Evolutionary conservation across 1,284 basidiomycete species (phyloP).

Genomic region (Ceratobasidium sp.): DNA sequence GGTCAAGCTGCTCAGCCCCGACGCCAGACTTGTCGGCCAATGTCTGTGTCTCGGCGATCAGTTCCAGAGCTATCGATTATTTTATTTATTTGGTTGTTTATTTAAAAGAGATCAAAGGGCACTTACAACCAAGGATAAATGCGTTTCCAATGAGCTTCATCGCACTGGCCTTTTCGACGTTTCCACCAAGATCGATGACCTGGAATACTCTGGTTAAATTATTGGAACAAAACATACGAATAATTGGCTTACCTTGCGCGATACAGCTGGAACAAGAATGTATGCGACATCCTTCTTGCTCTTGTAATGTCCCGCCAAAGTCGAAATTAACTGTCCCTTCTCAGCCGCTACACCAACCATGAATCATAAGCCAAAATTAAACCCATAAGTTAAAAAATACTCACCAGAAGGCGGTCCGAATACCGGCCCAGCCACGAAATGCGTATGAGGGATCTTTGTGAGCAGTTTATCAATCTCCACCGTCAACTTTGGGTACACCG

Average conservation of each 20-base stretch:
- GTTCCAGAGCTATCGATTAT: conserved; percentile 63
- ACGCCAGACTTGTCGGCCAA: conserved; percentile 88
- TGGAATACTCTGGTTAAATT: not conserved
- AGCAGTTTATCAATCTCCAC: conserved; percentile 81
- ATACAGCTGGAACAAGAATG: conserved; percentile 80
- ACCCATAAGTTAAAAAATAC: conserved; percentile 45
- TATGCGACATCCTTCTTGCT: conserved; percentile 84
- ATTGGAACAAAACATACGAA: not conserved
- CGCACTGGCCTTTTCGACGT: conserved; percentile 80
- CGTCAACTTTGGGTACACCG: conserved; percentile 77
- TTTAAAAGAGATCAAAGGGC: conserved; percentile 41
- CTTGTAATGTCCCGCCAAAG: conserved; percentile 85
- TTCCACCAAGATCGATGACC: conserved; percentile 75
- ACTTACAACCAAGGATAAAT: conserved; percentile 65
- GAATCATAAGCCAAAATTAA: conserved; percentile 54
- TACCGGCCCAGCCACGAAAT: conserved; percentile 81
- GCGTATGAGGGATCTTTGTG: conserved; percentile 67
- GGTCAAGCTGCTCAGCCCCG: conserved; percentile 62
- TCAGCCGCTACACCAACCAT: conserved; percentile 68
- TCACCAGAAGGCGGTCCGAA: conserved; percentile 65
- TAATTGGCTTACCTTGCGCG: conserved; percentile 63
- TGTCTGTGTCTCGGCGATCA: conserved; percentile 84
- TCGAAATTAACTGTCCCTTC: conserved; percentile 74
- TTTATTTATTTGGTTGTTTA: not conserved
- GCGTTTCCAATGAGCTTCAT: conserved; percentile 85